These are phyloP conservation scores for Irpex rosettiformis DNA, from an alignment of 1,284 basidiomycete genomes.

Conservation along the genomic window DNA sequence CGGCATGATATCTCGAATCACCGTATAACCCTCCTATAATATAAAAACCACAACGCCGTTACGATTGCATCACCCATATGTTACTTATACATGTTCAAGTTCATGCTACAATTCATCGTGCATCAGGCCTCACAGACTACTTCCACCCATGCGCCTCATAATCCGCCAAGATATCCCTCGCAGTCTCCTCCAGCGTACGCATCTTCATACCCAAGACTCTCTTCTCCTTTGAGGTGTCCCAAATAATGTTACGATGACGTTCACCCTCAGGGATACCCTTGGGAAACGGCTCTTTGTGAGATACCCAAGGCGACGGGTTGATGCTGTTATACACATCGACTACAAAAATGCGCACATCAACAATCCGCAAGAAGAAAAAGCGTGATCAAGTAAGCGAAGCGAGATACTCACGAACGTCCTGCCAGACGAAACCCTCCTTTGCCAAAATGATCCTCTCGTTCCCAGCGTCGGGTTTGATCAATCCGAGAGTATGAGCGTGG, in stretches of 20 bases:
- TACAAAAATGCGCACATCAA: too few relatives aligned
- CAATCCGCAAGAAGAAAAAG: not conserved
- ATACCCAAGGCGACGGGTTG: slow-evolving; percentile 17
- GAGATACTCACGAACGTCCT: slow-evolving; percentile 20
- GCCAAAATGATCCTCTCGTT: slow-evolving; percentile 18
- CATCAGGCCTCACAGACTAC: slow-evolving; percentile 4
- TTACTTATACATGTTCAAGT: too few relatives aligned
- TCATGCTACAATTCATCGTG: too few relatives aligned
- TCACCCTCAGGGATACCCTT: slow-evolving; percentile 25
- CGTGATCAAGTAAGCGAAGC: not conserved
- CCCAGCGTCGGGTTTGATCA: slow-evolving; percentile 25
- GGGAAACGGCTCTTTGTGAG: slow-evolving; percentile 16
- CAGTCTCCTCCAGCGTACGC: slow-evolving; percentile 36
- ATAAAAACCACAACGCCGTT: too few relatives aligned
- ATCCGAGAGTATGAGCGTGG: slow-evolving; percentile 48
- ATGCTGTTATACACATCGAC: slow-evolving; percentile 17
- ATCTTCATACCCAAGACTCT: slow-evolving; percentile 45
- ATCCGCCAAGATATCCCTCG: slow-evolving; percentile 36
- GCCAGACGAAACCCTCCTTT: slow-evolving; percentile 19
- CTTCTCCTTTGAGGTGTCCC: slow-evolving; percentile 33
- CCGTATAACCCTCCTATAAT: too few relatives aligned
- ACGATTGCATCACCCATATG: too few relatives aligned
- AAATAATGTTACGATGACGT: slow-evolving; percentile 12
- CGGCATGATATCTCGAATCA: too few relatives aligned
- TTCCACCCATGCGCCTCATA: slow-evolving; percentile 27